phyloP scores from a whole-genome alignment of 805 yeast species.

The Starmerella cellae region DNA sequence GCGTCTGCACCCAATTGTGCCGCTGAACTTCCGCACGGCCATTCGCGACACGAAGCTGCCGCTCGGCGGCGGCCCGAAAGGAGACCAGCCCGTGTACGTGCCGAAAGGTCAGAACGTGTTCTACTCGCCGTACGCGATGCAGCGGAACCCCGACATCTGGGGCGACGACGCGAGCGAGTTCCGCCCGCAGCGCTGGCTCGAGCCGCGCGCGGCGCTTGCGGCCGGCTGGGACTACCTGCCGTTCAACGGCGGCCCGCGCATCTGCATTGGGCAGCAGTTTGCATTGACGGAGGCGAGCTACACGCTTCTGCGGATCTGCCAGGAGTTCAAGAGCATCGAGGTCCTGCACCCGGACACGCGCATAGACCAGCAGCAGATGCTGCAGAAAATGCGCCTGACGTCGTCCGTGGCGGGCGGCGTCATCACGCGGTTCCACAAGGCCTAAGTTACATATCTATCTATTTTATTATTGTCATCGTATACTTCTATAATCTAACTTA shows the following conservation, averaged over 20 bases:
- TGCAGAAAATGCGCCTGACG: constrained; percentile 19
- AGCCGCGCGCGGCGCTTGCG: constrained; percentile 22
- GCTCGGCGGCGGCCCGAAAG: constrained; percentile 38
- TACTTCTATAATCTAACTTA: neutral
- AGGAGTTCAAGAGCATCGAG: constrained; percentile 23
- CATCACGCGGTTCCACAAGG: constrained; percentile 10
- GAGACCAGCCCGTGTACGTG: constrained; percentile 30
- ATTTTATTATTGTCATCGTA: no score
- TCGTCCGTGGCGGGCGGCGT: constrained; percentile 21
- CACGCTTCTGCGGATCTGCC: constrained; percentile 31
- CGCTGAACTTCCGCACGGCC: constrained; percentile 37
- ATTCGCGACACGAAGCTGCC: constrained; percentile 38
- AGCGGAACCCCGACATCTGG: constrained; percentile 31
- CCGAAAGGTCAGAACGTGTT: constrained; percentile 34
- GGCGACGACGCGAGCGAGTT: constrained; percentile 36
- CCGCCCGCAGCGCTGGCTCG: constrained; percentile 39
- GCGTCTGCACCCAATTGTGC: constrained; percentile 42
- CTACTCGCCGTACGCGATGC: constrained; percentile 33
- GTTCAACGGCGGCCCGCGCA: constrained; percentile 44
- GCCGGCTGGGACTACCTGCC: constrained; percentile 40
- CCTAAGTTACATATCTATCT: neutral
- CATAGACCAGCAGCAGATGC: constrained; percentile 4
- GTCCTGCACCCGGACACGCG: constrained; percentile 13
- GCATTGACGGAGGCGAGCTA: constrained; percentile 42
- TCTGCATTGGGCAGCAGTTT: constrained; percentile 44